Evolutionary conservation across 306 rosid genomes (phyloP), one percentile per base, ranked within the genome.

Genomic region (Gleditsia sinensis): DNA sequence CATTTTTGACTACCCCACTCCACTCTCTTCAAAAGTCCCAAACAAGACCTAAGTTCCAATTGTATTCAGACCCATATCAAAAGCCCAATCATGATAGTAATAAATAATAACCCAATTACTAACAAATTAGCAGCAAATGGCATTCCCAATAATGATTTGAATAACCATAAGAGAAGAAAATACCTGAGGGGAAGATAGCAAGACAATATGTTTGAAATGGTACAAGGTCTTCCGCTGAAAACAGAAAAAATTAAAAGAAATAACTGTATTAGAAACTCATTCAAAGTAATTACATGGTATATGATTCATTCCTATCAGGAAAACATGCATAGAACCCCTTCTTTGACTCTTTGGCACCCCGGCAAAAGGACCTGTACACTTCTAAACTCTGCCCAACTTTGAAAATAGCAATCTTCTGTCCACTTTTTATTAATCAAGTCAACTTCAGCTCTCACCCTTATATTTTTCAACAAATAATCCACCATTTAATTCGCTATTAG

Each of bases 141-240:
- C n/a, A n/a, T n/a, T n/a, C n/a, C n/a, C n/a, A n/a, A n/a, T n/a
- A n/a, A n/a, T n/a, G n/a, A n/a, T n/a, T n/a, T n/a, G 43, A 75
- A 42, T 54, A 60, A 75, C 55, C 68, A 64, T 0, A 61, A 34
- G 53, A 55, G 50, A 54, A 67, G 75, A 20, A 64, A 49, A 71
- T 83, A 92, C 96, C 94, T 92, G 96, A 13, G 96, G 96, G 53
- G 98, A 92, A 72, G 98, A 90, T 13, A 90, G 51, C 76, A 92
- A 78, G 64, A 92, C 62, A 74, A 88, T 77, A 77, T 92, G 81
- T 86, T 69, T 90, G 86, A 92, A 92, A 78, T 77, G 76, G 71
- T 83, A 86, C 68, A 90, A 75, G 14, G 96, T 90, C 81, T 88
- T 92, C 71, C 81, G 83, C 98, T 90, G 94, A 51, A 80, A 87